These are phyloP conservation scores for Paramecium caudatum DNA, from an alignment of 73 alveolate species.

Conservation along the genomic window DNA sequence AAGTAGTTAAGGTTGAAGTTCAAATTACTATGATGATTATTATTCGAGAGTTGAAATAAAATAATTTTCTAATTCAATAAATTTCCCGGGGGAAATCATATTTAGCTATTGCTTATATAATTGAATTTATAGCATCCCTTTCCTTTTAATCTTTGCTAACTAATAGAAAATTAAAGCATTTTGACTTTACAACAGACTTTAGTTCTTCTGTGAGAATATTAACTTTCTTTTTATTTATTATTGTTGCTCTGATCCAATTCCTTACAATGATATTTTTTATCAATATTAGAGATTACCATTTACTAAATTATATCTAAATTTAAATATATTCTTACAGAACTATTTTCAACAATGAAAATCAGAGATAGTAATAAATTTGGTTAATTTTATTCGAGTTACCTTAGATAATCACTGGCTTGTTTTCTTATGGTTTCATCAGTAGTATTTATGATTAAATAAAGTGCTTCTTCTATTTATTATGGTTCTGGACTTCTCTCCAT, in stretches of 20 bases:
- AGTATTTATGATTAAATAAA: neutral
- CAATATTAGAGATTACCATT: conserved; percentile 14
- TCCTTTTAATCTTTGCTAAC: neutral
- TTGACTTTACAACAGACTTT: neutral
- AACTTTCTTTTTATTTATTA: neutral
- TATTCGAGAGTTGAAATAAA: neutral
- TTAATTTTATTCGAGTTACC: conserved; percentile 12
- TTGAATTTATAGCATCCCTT: neutral
- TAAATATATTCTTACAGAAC: no score
- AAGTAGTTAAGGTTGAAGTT: neutral
- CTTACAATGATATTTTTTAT: conserved; percentile 39
- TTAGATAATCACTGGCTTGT: neutral
- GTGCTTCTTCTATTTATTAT: neutral
- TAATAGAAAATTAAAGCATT: neutral
- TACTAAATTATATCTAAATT: no score
- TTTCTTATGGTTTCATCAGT: neutral
- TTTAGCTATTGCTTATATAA: conserved; percentile 4
- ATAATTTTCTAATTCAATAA: conserved; percentile 24
- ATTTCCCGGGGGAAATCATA: conserved; percentile 63
- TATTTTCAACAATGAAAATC: neutral
- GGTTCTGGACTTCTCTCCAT: conserved; percentile 28
- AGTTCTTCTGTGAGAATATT: neutral
- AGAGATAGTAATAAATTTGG: conserved; percentile 3
- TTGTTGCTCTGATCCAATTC: conserved; percentile 50
- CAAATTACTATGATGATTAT: neutral